Evolutionary conservation across 2,329 filamentous ascomycete genomes (phyloP).

Genomic region (Reticulascus tulasneorum): DNA sequence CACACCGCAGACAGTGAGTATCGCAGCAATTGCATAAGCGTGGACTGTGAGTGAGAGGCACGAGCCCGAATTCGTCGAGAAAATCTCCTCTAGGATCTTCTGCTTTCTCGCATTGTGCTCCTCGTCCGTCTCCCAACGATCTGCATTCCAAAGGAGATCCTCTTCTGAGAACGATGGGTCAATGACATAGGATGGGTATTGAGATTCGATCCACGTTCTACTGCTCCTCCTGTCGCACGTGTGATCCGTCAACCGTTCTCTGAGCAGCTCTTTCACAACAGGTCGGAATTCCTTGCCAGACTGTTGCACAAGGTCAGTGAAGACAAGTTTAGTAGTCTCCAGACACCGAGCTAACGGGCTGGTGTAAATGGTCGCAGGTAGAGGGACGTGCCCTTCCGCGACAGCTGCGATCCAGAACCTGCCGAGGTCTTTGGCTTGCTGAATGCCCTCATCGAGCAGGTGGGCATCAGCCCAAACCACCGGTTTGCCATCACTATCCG

Average conservation of each 20-base stretch:
- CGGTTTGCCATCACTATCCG: constrained; percentile 27
- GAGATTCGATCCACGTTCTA: constrained; percentile 41
- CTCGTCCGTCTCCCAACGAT: constrained; percentile 42
- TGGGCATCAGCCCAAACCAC: constrained; percentile 38
- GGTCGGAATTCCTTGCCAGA: constrained; percentile 41
- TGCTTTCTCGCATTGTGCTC: constrained; percentile 42
- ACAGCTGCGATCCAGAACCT: constrained; percentile 47
- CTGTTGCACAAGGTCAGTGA: constrained; percentile 32
- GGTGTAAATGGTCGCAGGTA: constrained; percentile 52
- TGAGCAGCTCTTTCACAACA: constrained; percentile 52
- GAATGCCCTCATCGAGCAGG: constrained; percentile 48
- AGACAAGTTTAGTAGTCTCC: constrained; percentile 51
- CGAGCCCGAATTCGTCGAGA: constrained; percentile 30
- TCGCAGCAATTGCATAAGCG: constrained; percentile 40
- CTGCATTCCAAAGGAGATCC: constrained; percentile 48
- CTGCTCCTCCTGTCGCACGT: constrained; percentile 56
- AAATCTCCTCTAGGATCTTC: constrained; percentile 42
- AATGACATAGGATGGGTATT: constrained; percentile 47
- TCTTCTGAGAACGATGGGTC: constrained; percentile 52
- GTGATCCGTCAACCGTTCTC: constrained; percentile 57
- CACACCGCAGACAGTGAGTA: constrained; percentile 38
- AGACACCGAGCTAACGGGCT: constrained; percentile 57
- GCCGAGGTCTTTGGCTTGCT: constrained; percentile 49
- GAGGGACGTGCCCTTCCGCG: constrained; percentile 40
- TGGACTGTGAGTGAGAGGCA: constrained; percentile 50